Evolutionary conservation across 208 protist species (phyloP), one percentile per base, ranked within the genome.

Genomic region (Trypanosoma scelopori): DNA sequence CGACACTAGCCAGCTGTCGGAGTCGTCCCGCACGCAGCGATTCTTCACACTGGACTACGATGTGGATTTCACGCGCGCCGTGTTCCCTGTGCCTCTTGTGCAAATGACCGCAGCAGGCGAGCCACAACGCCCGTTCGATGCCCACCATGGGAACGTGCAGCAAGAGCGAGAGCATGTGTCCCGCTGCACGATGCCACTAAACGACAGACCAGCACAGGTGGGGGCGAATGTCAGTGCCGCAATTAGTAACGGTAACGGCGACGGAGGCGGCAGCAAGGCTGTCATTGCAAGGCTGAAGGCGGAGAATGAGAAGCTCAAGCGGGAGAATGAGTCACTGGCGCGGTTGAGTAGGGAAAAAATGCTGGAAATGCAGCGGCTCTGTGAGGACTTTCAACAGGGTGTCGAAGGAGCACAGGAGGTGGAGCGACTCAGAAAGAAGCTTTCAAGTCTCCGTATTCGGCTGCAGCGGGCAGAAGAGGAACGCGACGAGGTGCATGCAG

Each of bases 1-100:
- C 16, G 64, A 68, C 51, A 46, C 32, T 32, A 72, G 56, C 49
- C 53, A 53, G 30, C 55, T 85, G 11, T 62, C 69, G 20, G 64
- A 77, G 3, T 52, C 72, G 25, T 50, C 62, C 25, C 47, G 51
- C 13, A 60, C 58, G 42, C 82, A 91, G 70, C 75, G 74, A 22
- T 89, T 93, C 62, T 72, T 95, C 32, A 93, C 84, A 0, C 30
- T 95, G 0, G 85, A 92, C 78, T 95, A 95, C 65, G 76, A 91
- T 62, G 89, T 95, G 16, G 85, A 95, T 66, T 95, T 91, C 73
- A 95, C 89, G 0, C 84, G 86, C 13, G 89, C 89, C 5, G 71
- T 93, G 16, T 95, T 95, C 47, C 81, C 86, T 28, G 79, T 95
- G 30, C 84, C 89, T 0, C 78, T 95, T 30, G 30, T 68, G 42